Base-by-base conservation (phyloP, 2,329 filamentous ascomycete species). In the Fusarium sp. region DNA sequence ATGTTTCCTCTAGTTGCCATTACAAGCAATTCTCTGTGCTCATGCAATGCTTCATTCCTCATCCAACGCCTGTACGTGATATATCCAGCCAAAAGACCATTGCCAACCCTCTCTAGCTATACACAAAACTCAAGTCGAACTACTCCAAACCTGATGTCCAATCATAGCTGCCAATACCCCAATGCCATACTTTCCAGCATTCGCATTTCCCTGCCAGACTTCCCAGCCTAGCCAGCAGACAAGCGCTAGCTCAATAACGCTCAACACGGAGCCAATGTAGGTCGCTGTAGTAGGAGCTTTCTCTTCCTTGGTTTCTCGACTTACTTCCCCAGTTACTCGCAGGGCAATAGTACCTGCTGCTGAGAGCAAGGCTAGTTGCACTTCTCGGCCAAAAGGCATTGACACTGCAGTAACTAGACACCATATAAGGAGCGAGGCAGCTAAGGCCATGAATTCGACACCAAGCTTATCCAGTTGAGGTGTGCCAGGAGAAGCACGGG, bases 151-250 rank as follows among this genome's bases (percentile, higher is more conserved):
- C 57, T 77, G 75, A 40, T 79, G 78, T 2, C 67, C 76, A n/a
- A 79, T 58, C 78, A 80, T 79, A 7, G 67, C 56, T 6, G 62
- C 70, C 60, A 80, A 57, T 22, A 78, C 66, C 5, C 66, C 76
- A 3, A 72, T 44, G 9, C 78, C 78, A 33, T 78, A 76, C 45
- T 57, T 64, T 1, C 62, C 70, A 11, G 75, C 69, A 5, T 74
- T 67, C 6, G 57, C 36, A 8, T 69, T 65, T 4, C 65, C 69
- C 38, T 69, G 72, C 74, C 76, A 80, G 10, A 75, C 70, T 47
- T 77, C 70, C 65, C 74, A 77, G 2, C 66, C 77, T 6, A 79
- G 69, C 77, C 77, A 80, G 60, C 78, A 80, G 3, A 80, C 58
- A 15, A 72, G 74, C 1, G 75, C 73, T 8, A 80, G 57, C 61